Evolutionary conservation across 768 basidiomycete species (phyloP).

Genomic region (Collybia mongolica): DNA sequence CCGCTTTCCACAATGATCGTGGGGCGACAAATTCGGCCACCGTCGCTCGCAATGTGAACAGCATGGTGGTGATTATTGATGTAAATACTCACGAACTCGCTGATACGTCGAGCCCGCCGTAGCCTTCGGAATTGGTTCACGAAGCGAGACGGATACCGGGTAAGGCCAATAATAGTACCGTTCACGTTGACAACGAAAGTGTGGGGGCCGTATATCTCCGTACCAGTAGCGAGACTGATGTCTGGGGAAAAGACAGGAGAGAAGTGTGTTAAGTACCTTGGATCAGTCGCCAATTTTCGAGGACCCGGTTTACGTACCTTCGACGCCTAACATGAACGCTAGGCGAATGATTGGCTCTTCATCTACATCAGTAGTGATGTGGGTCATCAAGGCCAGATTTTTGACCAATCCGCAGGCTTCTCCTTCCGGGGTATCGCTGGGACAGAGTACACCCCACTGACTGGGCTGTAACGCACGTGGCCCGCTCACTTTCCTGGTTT

Average conservation of each 20-base stretch:
- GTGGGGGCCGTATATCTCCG: constrained; percentile 92
- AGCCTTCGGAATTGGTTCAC: constrained; percentile 90
- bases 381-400: constrained; percentile 98
- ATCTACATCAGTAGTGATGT: constrained; percentile 98
- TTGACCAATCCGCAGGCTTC: constrained; percentile 99
- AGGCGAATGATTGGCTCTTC: constrained; percentile 90
- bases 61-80: constrained; percentile 94
- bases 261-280: background rate
- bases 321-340: constrained; percentile 94
- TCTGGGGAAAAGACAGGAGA: constrained; percentile 44
- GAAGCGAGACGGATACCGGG: constrained; percentile 80
- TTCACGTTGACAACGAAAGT: constrained; percentile 97
- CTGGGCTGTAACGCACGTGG: constrained; percentile 95
- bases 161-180: constrained; percentile 92
- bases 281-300: constrained; percentile 1
- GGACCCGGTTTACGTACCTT: constrained; percentile 53
- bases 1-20: constrained; percentile 94
- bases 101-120: constrained; percentile 86
- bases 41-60: constrained; percentile 96
- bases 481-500: constrained; percentile 97
- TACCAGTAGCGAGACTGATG: constrained; percentile 87
- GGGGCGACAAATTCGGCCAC: constrained; percentile 96
- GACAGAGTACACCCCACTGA: constrained; percentile 99
- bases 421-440: constrained; percentile 98
- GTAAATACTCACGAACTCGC: constrained; percentile 96